These are phyloP conservation scores for Rhynchosporium graminicola DNA, from an alignment of 2,329 filamentous ascomycete genomes.

Conservation along the genomic window DNA sequence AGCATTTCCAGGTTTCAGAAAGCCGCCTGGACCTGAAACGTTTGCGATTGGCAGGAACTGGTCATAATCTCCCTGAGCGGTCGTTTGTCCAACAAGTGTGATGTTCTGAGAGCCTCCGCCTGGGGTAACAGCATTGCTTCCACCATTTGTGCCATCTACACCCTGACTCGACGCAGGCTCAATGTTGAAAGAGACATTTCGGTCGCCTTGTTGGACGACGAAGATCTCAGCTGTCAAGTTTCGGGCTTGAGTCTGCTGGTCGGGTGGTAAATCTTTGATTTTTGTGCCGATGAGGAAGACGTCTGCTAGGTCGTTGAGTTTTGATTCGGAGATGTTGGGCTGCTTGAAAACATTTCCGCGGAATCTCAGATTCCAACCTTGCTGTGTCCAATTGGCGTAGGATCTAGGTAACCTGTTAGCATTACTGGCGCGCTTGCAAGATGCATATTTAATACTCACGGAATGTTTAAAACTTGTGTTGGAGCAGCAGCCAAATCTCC, in stretches of 20 bases:
- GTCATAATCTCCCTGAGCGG: constrained; percentile 70
- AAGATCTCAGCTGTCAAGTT: constrained; percentile 75
- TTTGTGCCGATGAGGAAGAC: constrained; percentile 67
- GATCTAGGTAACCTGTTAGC: constrained; percentile 42
- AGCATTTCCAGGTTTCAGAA: constrained; percentile 62
- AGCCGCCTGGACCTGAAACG: constrained; percentile 51
- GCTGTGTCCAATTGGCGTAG: constrained; percentile 77
- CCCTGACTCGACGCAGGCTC: constrained; percentile 59
- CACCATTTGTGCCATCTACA: constrained; percentile 47
- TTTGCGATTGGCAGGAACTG: constrained; percentile 65
- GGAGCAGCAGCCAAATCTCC: constrained; percentile 61
- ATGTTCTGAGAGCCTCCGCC: constrained; percentile 63
- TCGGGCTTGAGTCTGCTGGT: constrained; percentile 66
- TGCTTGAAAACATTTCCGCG: constrained; percentile 83
- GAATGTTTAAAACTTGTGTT: constrained; percentile 71
- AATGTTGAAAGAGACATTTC: constrained; percentile 64
- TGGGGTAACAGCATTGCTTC: constrained; percentile 52
- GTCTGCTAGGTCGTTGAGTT: constrained; percentile 69
- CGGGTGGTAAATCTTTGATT: constrained; percentile 57
- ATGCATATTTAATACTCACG: constrained; percentile 44
- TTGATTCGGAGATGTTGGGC: constrained; percentile 64
- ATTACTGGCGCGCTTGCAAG: neutral
- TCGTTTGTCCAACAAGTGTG: constrained; percentile 66
- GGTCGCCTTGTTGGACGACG: constrained; percentile 69
- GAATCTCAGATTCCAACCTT: constrained; percentile 74